Evolutionary conservation across 139 green algal species (phyloP).

Genomic region (Helicosporidium sp.): DNA sequence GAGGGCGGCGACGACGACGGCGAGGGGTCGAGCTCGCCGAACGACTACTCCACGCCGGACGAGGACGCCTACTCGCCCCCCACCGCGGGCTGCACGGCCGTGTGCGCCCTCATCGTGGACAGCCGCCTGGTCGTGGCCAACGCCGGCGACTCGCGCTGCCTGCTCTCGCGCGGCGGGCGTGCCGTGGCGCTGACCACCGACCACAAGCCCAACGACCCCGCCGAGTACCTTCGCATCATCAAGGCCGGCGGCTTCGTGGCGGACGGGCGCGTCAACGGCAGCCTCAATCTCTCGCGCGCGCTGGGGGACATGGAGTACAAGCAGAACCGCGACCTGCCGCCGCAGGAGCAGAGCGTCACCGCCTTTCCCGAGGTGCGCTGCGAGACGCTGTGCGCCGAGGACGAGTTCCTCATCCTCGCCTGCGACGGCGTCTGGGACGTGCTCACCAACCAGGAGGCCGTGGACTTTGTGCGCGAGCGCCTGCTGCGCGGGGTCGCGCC

Average conservation of each 20-base stretch:
- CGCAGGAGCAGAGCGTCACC: constrained; percentile 9
- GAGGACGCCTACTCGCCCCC: constrained; percentile 16
- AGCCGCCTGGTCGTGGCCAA: constrained; percentile 31
- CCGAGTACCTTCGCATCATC: constrained; percentile 30
- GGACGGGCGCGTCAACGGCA: constrained; percentile 57
- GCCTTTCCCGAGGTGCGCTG: constrained; percentile 4
- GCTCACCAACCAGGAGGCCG: constrained; percentile 47
- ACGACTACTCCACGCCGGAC: not conserved
- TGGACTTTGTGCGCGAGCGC: constrained; percentile 9
- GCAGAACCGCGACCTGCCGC: constrained; percentile 13
- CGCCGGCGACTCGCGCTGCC: constrained; percentile 30
- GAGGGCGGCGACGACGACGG: no score
- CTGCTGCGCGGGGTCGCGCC: not conserved
- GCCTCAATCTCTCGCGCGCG: constrained; percentile 53
- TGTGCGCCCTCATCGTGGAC: constrained; percentile 15
- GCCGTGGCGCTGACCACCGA: constrained; percentile 33
- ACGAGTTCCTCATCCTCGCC: constrained; percentile 70
- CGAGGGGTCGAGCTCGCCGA: not conserved
- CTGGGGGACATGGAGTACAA: constrained; percentile 71
- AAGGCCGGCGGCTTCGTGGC: constrained; percentile 41
- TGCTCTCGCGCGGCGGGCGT: constrained; percentile 20
- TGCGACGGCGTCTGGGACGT: constrained; percentile 90
- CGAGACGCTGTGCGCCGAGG: constrained; percentile 33
- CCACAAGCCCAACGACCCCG: constrained; percentile 40
- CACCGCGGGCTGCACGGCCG: constrained; percentile 33